Evolutionary conservation across 495 filamentous ascomycete genomes (phyloP).

Genomic region (Penicillium flavigenum): DNA sequence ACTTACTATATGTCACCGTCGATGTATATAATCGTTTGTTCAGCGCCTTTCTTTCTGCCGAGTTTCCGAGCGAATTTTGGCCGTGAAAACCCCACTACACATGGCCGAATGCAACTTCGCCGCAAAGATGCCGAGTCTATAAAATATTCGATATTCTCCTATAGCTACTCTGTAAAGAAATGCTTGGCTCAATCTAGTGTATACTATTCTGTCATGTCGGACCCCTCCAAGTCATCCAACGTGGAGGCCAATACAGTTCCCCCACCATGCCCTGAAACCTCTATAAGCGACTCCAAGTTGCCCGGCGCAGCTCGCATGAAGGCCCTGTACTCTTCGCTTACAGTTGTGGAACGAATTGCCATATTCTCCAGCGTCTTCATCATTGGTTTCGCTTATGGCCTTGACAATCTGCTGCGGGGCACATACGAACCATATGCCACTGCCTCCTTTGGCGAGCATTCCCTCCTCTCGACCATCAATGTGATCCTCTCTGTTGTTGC

Average conservation of each 20-base stretch:
- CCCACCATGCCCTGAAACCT: neutral
- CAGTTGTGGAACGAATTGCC: neutral
- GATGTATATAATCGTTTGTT: too few relatives aligned
- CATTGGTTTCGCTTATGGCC: conserved; percentile 13
- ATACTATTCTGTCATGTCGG: neutral
- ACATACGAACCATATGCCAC: conserved; percentile 17
- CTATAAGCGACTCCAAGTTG: neutral
- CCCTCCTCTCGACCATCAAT: conserved; percentile 13
- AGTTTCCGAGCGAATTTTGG: neutral
- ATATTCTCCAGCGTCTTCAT: conserved; percentile 14
- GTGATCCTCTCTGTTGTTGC: conserved; percentile 13
- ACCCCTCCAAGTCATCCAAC: neutral
- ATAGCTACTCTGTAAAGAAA: neutral
- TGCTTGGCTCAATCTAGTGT: neutral
- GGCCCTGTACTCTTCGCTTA: conserved; percentile 4
- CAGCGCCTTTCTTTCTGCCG: too few relatives aligned
- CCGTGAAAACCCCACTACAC: neutral
- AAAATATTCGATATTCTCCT: neutral
- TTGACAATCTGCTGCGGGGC: conserved; percentile 11
- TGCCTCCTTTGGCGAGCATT: conserved; percentile 14
- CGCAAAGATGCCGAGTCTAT: neutral
- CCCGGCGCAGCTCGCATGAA: conserved; percentile 15
- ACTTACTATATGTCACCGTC: too few relatives aligned
- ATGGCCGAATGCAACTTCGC: neutral
- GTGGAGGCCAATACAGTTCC: neutral